These are phyloP conservation scores for Zygnema cylindricum DNA, from an alignment of 139 green algal genomes.

Conservation along the genomic window DNA sequence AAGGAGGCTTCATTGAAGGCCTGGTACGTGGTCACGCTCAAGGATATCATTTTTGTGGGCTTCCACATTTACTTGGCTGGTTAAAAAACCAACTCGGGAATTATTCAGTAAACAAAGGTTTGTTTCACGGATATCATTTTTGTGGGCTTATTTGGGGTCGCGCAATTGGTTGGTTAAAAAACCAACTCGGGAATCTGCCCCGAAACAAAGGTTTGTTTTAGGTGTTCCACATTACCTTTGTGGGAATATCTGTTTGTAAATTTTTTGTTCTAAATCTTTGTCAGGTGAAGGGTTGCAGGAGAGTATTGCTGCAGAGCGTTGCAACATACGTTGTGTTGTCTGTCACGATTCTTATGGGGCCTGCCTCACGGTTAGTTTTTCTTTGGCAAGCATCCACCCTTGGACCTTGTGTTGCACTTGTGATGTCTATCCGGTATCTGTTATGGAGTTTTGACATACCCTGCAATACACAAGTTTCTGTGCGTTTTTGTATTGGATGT, in stretches of 20 bases:
- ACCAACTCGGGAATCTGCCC: no score
- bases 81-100: neutral
- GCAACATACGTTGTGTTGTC: constrained; percentile 10
- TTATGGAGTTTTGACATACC: no score
- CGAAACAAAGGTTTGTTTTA: no score
- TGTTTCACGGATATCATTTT: no score
- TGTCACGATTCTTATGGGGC: neutral
- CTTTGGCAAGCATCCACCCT: constrained; percentile 30
- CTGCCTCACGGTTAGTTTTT: constrained; percentile 37
- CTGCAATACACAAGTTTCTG: no score
- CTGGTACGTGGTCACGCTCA: constrained; percentile 48
- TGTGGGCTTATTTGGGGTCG: no score
- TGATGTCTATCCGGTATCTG: no score
- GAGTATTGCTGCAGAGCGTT: constrained; percentile 33
- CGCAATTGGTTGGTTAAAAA: no score
- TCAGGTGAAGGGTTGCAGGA: constrained; percentile 4
- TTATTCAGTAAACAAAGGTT: neutral
- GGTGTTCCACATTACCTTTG: no score
- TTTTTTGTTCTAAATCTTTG: no score
- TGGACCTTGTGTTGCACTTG: constrained; percentile 21
- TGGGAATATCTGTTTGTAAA: no score
- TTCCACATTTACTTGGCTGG: neutral
- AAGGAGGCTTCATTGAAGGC: constrained; percentile 30
- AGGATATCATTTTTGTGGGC: constrained; percentile 17
- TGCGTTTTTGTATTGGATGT: no score